phyloP scores from a whole-genome alignment of 805 yeast species.

The Cyberlindnera sargentensis region DNA sequence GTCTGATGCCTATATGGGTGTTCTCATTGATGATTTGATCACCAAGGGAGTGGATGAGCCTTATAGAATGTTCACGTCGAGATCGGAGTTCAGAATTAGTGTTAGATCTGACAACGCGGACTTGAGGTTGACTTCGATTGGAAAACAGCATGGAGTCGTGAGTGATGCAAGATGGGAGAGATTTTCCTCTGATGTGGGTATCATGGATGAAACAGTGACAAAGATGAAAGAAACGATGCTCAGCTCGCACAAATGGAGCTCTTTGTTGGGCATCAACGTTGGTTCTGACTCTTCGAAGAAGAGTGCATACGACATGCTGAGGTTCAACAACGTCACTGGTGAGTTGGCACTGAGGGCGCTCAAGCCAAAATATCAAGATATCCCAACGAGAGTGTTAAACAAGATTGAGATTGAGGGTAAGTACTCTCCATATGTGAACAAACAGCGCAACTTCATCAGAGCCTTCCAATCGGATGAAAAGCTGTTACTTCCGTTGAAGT shows the following conservation, averaged over 20 bases:
- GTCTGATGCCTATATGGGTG: constrained; percentile 87
- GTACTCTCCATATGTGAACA: constrained; percentile 71
- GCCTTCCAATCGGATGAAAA: constrained; percentile 84
- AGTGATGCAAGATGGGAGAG: constrained; percentile 47
- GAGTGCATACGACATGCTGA: constrained; percentile 66
- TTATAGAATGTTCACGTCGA: constrained; percentile 94
- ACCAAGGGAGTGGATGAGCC: constrained; percentile 97
- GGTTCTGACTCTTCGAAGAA: constrained; percentile 48
- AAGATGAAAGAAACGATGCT: constrained; percentile 37
- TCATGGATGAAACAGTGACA: constrained; percentile 37
- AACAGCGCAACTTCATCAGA: constrained; percentile 62
- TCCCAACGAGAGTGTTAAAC: constrained; percentile 41
- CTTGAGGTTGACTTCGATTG: constrained; percentile 65
- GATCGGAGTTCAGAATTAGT: constrained; percentile 88
- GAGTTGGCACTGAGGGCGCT: constrained; percentile 9
- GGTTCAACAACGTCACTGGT: constrained; percentile 39
- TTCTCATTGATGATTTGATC: constrained; percentile 85
- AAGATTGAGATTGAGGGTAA: constrained; percentile 74
- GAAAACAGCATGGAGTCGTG: constrained; percentile 61
- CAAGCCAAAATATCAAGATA: constrained; percentile 19
- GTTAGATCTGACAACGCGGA: constrained; percentile 96
- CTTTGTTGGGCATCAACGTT: constrained; percentile 37
- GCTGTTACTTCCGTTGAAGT: constrained; percentile 59
- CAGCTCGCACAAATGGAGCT: constrained; percentile 61
- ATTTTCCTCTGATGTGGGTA: constrained; percentile 35